A percentile compares a stretch with the other conserved stretches of the same genome.
phyloP scores from a whole-genome alignment of 352 stramenopile species.

The Globisporangium nunn region DNA sequence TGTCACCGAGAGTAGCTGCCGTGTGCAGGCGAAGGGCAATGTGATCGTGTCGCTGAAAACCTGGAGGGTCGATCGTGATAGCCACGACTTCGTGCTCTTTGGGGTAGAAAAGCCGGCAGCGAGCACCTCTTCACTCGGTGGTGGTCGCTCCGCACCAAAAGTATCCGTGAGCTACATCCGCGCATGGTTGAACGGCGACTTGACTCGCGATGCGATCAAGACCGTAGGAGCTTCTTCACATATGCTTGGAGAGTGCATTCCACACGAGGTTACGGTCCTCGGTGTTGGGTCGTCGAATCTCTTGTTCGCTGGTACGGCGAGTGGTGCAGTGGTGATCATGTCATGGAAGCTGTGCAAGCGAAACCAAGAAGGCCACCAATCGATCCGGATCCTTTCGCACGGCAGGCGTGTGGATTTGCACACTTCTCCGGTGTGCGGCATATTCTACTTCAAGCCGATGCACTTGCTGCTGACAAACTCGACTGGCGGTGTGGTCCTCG shows the following conservation, averaged over 20 bases:
- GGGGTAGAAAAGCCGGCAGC: conserved; percentile 22
- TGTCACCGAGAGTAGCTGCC: conserved; percentile 17
- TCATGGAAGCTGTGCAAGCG: conserved; percentile 34
- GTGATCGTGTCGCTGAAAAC: conserved; percentile 19
- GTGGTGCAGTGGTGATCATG: conserved; percentile 36
- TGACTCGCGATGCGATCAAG: conserved; percentile 31
- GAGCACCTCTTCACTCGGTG: neutral
- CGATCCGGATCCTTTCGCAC: conserved; percentile 22
- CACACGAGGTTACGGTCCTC: conserved; percentile 35
- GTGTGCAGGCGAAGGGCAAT: conserved; percentile 18
- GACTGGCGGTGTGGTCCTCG: conserved; percentile 31
- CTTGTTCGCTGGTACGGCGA: conserved; percentile 38
- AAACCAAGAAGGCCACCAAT: conserved; percentile 13
- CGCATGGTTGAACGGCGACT: conserved; percentile 47
- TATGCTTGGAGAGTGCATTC: conserved; percentile 15
- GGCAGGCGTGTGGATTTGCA: conserved; percentile 43
- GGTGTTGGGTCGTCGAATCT: conserved; percentile 28
- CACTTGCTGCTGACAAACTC: conserved; percentile 36
- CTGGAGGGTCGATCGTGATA: conserved; percentile 29
- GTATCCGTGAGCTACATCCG: conserved; percentile 22
- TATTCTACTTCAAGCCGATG: conserved; percentile 28
- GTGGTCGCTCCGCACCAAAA: neutral
- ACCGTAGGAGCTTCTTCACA: neutral
- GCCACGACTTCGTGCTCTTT: conserved; percentile 53
- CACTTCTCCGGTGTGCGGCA: conserved; percentile 27